Base-by-base conservation (phyloP, 139 green algal genomes). In the Dunaliella primolecta region DNA sequence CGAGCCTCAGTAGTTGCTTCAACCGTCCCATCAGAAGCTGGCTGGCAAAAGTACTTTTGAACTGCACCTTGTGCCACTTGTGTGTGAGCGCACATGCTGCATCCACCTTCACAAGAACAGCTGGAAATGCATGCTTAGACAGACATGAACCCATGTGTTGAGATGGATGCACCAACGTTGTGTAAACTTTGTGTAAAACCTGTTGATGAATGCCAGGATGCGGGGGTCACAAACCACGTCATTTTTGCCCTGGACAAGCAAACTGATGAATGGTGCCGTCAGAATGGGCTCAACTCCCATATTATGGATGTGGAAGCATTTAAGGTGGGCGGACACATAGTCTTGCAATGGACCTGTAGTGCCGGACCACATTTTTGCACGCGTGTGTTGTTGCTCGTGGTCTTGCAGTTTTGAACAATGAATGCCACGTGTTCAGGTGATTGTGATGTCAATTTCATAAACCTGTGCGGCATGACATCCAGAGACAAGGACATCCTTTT, bases 241-340 rank as follows among this genome's bases (percentile, higher is more conserved):
- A 90, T 99, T 0, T 89, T 99, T n/a, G 96, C 95, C 0, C 89
- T 99, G 25, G 97, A 99, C 84, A 70, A 93, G 25, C 85, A 97
- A 82, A 90, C 96, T 1, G 72, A 83, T 34, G 0, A 56, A 1
- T 86, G 82, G 74, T 88, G 83, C 64, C 35, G 83, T 23, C n/a
- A 86, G 37, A 85, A 88, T n/a, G 77, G 79, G 15, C 75, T 92
- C 35, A 92, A 93, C 84, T 84, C 71, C 3, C 92, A 91, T 64
- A 35, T 91, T 31, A 75, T 88, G 3, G 79, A 84, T 57, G 57
- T 87, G 23, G 78, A 84, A n/a, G 75, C 89, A 0, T 75, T 84
- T n/a, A 86, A 89, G 81, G 72, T 84, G 74, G 3, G 55, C 2
- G 1, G 46, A 7, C 46, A 15, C 7, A 7, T 15, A 64, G 46